phyloP scores from a whole-genome alignment of 306 rosid genomes.

The Lotus japonicus region DNA sequence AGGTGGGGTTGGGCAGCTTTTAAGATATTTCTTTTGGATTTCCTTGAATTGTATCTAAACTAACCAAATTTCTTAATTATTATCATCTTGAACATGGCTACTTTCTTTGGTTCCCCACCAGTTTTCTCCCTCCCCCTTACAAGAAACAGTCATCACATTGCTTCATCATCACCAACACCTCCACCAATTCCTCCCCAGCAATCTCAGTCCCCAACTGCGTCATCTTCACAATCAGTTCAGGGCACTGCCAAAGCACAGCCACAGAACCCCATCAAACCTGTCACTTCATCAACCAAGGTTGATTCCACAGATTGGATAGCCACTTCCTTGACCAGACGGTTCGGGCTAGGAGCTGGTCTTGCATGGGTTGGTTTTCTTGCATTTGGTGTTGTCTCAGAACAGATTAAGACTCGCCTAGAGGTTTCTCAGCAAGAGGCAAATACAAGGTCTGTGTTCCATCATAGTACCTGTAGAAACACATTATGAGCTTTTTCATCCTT shows the following conservation, averaged over 20 bases:
- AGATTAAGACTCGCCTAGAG: constrained; percentile 87
- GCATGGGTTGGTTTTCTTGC: constrained; percentile 91
- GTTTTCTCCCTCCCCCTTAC: constrained; percentile 54
- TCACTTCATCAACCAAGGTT: constrained; percentile 32
- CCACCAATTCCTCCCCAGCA: constrained; percentile 40
- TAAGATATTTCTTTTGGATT: neutral
- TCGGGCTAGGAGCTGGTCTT: constrained; percentile 94
- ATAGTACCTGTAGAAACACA: neutral
- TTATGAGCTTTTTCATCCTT: too few relatives aligned
- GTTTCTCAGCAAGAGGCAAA: constrained; percentile 81
- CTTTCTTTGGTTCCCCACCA: constrained; percentile 64
- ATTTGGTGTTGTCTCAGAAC: constrained; percentile 83
- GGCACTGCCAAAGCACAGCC: constrained; percentile 31
- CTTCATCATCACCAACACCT: constrained; percentile 51
- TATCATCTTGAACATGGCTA: constrained; percentile 49
- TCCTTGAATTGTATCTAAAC: constrained; percentile 15
- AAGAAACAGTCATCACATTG: constrained; percentile 46
- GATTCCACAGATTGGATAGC: constrained; percentile 95
- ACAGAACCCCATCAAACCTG: constrained; percentile 35
- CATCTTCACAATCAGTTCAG: constrained; percentile 35
- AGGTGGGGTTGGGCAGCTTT: constrained; percentile 31
- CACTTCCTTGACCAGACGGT: constrained; percentile 68
- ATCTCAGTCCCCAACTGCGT: constrained; percentile 35
- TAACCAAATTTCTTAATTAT: neutral
- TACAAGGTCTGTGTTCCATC: constrained; percentile 48